Evolutionary conservation across 140 eudicot species (phyloP), one percentile per base, ranked within the genome.

Genomic region (Senecio squalidus): DNA sequence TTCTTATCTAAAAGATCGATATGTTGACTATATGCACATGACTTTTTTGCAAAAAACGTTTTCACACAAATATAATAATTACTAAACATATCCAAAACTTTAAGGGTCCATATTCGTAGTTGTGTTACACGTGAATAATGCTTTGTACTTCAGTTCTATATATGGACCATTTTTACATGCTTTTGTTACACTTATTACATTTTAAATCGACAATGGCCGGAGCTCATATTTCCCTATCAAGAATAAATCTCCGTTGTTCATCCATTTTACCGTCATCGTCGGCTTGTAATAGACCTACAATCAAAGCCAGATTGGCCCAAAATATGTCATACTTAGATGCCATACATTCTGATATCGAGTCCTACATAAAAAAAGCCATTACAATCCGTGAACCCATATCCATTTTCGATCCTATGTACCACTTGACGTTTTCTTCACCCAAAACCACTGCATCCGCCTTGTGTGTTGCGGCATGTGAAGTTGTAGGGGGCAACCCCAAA

Each of bases 381-480:
- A 66, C 78, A 3, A 82, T 83, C 34, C 70, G 82, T 25, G 62
- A 65, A 1, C 89, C 94, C 9, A 39, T 68, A 1, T 6, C 80
- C 1, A 86, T 87, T 4, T 83, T 76, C 66, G 86, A 78, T 71
- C 94, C 94, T 65, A 80, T 80, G 96, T 82, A 76, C 66, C 64
- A 83, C 70, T 71, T 87, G 9, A 77, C 93, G 20, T 78, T 83
- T 4, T 44, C 84, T 5, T 65, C 94, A 4, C 89, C 96, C 1
- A 67, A 18, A 27, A 69, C 80, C 56, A 65, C 72, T 6, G 86
- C 92, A 0, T 67, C 95, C 0, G 71, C 88, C 1, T 41, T 86
- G 16, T 82, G 92, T 38, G 68, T 84, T 13, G 94, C 96, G 18
- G 86, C 94, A 0, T 87, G 96, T 17, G 96, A 87, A 67, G 63